Evolutionary conservation across 164 flowering plant species (phyloP), one percentile per base, ranked within the genome.

Genomic region (Sextonia rubra): DNA sequence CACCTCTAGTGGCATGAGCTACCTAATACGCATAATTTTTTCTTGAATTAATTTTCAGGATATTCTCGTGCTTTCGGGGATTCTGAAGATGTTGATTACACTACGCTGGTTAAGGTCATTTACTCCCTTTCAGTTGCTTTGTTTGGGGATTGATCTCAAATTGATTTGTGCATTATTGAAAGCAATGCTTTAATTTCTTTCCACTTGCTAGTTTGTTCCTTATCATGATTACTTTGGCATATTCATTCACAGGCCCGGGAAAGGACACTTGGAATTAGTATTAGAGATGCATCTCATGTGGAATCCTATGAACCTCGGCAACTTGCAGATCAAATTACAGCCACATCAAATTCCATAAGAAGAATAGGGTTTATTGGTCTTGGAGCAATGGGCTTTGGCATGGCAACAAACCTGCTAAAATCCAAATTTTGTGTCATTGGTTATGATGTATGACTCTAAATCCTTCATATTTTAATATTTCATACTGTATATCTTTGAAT

Each of bases 361-460:
- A 85, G 86, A 75, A 76, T 96, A 80, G 99, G 97, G 76, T 96
- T 96, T 75, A 89, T 96, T 82, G 99, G 99, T 77, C 97, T 96
- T 73, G 99, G 99, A 76, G 99, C 98, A 68, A 96, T 96, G 99
- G 99, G 99, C 71, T 96, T 92, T 84, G 99, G 99, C 79, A 96
- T 96, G 98, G 99, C 99, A 78, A 88, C 93, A 75, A 90, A 92
- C 61, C 89, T 96, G 69, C 58, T 96, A 75, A 88, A 71, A 73
- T 93, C 96, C 69, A 83, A 90, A 74, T 91, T 85, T 73, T 66
- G 66, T n/a, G 98, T 96, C 49, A 12, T 75, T 75, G 99, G 99
- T 75, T 96, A 62, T 81, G 99, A 96, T 83, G 99, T 96, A 91
- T 82, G 71, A 64, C 32, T 74, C 75, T 72, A 66, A 22, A 58